Conservation (phyloP, 768 basidiomycete species). For the Galerina marginata region DNA sequence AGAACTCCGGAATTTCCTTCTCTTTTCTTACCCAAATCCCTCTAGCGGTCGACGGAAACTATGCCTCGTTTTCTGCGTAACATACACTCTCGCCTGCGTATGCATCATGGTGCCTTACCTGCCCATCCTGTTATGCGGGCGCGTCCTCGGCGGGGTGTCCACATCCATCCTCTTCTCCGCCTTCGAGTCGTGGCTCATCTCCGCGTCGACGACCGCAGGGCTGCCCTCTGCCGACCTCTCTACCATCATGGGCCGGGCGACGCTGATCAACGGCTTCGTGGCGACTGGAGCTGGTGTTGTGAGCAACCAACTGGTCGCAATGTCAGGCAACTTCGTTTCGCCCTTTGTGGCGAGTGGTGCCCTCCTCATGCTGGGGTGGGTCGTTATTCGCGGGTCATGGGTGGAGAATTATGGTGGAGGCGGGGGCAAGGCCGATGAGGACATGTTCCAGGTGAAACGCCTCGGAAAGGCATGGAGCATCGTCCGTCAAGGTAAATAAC, state of each 20-base stretch:
- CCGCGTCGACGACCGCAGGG: constrained; percentile 55
- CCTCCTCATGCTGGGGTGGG: constrained; percentile 57
- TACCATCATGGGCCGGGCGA: constrained; percentile 73
- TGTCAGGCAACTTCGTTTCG: constrained; percentile 55
- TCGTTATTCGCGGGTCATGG: constrained; percentile 65
- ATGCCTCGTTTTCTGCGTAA: constrained; percentile 75
- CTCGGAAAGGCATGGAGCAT: constrained; percentile 62
- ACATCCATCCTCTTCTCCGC: constrained; percentile 79
- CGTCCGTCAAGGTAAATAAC: constrained; percentile 50
- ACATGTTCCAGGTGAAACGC: constrained; percentile 57
- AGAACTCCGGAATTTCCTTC: not conserved
- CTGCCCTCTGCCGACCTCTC: constrained; percentile 66
- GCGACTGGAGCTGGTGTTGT: constrained; percentile 70
- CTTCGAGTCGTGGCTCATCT: constrained; percentile 81
- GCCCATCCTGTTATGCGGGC: constrained; percentile 65
- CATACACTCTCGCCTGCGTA: constrained; percentile 63
- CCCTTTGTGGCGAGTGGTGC: constrained; percentile 72
- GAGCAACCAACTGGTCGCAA: constrained; percentile 66
- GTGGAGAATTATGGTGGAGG: constrained; percentile 70
- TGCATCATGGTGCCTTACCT: constrained; percentile 62
- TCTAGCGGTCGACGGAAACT: constrained; percentile 68
- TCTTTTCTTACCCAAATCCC: not conserved
- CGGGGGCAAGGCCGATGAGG: constrained; percentile 36
- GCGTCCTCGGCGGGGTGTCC: constrained; percentile 71
- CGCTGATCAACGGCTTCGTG: constrained; percentile 74